A percentile compares a stretch with the other conserved stretches of the same genome.
Evolutionary conservation across 352 stramenopile species (phyloP).

Genomic region (Plasmopara muralis): DNA sequence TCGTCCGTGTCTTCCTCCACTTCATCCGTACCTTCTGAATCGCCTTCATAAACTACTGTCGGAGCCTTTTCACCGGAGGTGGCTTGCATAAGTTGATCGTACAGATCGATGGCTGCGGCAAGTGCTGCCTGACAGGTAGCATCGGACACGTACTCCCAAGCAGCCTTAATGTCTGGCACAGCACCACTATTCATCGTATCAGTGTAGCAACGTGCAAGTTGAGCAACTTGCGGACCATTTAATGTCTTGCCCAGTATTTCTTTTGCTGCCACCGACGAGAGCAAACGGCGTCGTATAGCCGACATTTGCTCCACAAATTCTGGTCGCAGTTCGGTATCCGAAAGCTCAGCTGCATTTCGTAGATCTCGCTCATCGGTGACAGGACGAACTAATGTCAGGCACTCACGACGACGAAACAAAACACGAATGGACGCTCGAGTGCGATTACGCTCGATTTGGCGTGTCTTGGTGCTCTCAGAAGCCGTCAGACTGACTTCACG

Average conservation of each 20-base stretch:
- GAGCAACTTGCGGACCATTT: slow-evolving; percentile 52
- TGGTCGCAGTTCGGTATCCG: slow-evolving; percentile 47
- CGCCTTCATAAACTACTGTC: slow-evolving; percentile 16
- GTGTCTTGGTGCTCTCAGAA: slow-evolving; percentile 23
- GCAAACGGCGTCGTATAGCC: slow-evolving; percentile 37
- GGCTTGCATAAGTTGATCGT: slow-evolving; percentile 43
- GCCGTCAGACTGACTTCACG: slow-evolving; percentile 32
- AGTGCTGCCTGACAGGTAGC: slow-evolving; percentile 64
- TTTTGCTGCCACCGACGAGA: slow-evolving; percentile 51
- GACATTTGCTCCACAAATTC: slow-evolving; percentile 77
- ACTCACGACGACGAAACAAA: slow-evolving; percentile 68
- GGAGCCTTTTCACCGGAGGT: slow-evolving; percentile 19
- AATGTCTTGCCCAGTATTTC: slow-evolving; percentile 60
- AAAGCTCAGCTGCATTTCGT: slow-evolving; percentile 46
- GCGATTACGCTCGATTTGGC: slow-evolving; percentile 65
- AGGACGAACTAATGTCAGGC: slow-evolving; percentile 69
- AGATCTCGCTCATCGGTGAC: slow-evolving; percentile 62
- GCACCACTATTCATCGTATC: slow-evolving; percentile 72
- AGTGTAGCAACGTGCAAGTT: slow-evolving; percentile 62
- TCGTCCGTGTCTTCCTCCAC: slow-evolving; percentile 22
- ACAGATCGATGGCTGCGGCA: slow-evolving; percentile 43
- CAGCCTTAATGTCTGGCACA: slow-evolving; percentile 76
- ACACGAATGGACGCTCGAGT: slow-evolving; percentile 59
- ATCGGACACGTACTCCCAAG: slow-evolving; percentile 78
- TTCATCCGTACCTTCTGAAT: slow-evolving; percentile 22